Evolutionary conservation across 2,329 filamentous ascomycete genomes (phyloP), one percentile per base, ranked within the genome.

Genomic region (Xylariaceae sp.): DNA sequence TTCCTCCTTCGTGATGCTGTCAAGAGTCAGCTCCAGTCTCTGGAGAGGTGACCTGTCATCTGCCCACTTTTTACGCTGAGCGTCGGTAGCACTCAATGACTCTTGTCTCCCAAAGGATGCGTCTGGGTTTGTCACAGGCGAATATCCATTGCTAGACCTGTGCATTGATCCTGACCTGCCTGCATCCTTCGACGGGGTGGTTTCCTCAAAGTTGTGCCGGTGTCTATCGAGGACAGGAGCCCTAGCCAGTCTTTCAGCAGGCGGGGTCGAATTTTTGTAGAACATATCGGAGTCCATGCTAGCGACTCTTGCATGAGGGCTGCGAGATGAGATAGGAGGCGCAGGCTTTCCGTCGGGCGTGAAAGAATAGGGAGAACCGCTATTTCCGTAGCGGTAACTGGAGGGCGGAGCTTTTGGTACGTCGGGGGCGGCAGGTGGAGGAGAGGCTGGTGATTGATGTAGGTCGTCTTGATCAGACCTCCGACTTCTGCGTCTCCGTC

Each of bases 1-100:
- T 65, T 96, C 90, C 66, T 96, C 90, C 64, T 96, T 97, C 63
- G 87, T 95, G 64, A 96, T 91, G 66, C 87, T 89, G 64, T 85
- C 86, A 57, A 97, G 76, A 56, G 88, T 93, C 58, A 87, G 80
- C 70, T 98, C 91, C 52, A 98, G 78, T 69, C 85, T 93, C 65
- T 98, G 91, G 39, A 98, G 75, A 39, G 94, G 93, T 49, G 91
- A 97, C 56, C 87, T 81, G 61, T 94, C 85, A 43, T 84, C 76
- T 57, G 91, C 87, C 66, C 87, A 81, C 68, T 74, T 71, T 71
- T 70, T 77, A 42, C 71, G 68, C 51, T 69, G 66, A 39, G 63
- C 59, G 38, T 63, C 66, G 6, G 22, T 26, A 48, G 59, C 64
- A 38, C 52, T 63, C 32, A 59, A 43, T 4, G 71, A 67, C 16